Conservation (phyloP, 2,329 filamentous ascomycete genomes). For the Alternaria gaisen region DNA sequence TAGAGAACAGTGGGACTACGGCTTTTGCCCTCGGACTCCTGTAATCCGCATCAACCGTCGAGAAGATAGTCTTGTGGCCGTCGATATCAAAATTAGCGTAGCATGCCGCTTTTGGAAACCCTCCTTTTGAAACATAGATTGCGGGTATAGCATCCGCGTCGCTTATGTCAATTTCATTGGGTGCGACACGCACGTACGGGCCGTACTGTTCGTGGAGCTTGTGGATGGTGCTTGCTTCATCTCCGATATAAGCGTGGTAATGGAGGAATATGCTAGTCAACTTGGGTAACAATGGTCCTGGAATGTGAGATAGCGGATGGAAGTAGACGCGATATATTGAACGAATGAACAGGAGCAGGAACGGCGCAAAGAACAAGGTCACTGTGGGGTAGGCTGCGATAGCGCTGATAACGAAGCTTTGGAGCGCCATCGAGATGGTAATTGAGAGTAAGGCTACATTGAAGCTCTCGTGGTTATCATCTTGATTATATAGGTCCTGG, state of each 20-base stretch:
- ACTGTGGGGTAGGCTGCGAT: conserved; percentile 12
- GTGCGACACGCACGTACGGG: conserved; percentile 36
- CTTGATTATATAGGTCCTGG: conserved; percentile 9
- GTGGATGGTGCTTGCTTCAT: conserved; percentile 35
- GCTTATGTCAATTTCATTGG: conserved; percentile 39
- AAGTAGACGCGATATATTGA: conserved; percentile 34
- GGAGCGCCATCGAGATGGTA: conserved; percentile 16
- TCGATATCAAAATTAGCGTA: conserved; percentile 68
- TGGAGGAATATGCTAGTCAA: conserved; percentile 38
- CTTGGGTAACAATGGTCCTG: conserved; percentile 35
- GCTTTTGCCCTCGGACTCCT: conserved; percentile 59
- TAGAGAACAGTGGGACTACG: conserved; percentile 61
- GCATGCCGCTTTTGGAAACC: conserved; percentile 61
- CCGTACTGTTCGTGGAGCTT: conserved; percentile 34
- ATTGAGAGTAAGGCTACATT: background rate
- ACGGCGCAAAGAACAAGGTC: conserved; percentile 1
- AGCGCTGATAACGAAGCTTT: conserved; percentile 5
- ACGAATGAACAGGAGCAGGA: conserved; percentile 22
- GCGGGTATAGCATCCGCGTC: conserved; percentile 54
- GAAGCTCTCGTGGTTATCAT: background rate
- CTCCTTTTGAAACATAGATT: conserved; percentile 63
- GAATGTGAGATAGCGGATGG: conserved; percentile 35
- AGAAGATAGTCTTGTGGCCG: conserved; percentile 64
- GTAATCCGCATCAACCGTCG: conserved; percentile 53
- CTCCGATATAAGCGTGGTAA: conserved; percentile 41